Base-by-base conservation (phyloP, 371 early-diverging fungal genomes). In the Capillidium heterosporum region DNA sequence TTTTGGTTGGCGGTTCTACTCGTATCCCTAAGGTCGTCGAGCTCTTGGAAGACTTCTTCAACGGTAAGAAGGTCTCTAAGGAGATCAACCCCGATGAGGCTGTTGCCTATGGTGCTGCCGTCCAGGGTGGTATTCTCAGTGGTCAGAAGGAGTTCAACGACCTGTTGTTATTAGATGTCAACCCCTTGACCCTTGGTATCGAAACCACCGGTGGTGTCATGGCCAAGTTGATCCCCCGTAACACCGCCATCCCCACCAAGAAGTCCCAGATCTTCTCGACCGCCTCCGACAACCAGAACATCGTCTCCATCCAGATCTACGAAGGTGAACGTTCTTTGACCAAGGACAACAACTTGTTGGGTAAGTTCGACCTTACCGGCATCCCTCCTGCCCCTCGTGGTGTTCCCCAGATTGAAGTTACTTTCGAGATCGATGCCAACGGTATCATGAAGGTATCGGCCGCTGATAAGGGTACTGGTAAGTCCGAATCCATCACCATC, bases 1-100 rank as follows among this genome's bases (percentile, higher is more conserved):
- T 99, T 57, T 80, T 99, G 52, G 99, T 99, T 56, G 99, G 99
- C 68, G 99, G 99, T 69, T 95, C 95, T 79, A 91, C 97, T 62
- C 87, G 97, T 74, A 93, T 98, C 72, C 99, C 99, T 70, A 91
- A 90, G 78, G 94, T 99, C 50, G 85, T 90, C 67, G 84, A 87
- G 63, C 75, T 90, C 44, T 90, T 98, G 60, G 85, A 90, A 71
- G 74, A 80, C 17, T 81, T 86, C 69, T 99, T 99, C 67, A 71
- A 69, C 75, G 93, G 93, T 60, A 85, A 85, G 69, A 87, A 93
- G 67, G 92, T 97, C 24, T 84, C 86, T 71, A 89, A 88, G 76
- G 79, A 82, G 59, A 91, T 98, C 65, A 91, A 98, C 81, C 98
- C 99, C 58, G 99, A 99, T 71, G 97, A 97, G 71, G 98, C 98